Evolutionary conservation across 345 rosid genomes (phyloP).

Genomic region (Mercurialis annua): DNA sequence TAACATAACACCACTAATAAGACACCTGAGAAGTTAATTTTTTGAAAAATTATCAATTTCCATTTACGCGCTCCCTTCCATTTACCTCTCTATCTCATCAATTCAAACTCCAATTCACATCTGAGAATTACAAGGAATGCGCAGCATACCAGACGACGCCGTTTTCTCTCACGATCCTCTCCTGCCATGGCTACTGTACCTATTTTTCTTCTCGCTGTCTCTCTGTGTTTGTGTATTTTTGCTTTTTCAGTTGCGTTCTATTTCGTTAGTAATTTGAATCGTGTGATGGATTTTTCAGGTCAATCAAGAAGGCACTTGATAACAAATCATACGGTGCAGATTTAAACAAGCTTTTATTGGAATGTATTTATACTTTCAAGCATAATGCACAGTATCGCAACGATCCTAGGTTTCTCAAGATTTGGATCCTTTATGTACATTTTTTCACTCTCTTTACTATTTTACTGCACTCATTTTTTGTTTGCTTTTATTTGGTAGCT

Average conservation of each 20-base stretch:
- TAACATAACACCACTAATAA: too few relatives aligned
- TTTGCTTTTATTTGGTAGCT: neutral
- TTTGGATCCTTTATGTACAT: constrained; percentile 85
- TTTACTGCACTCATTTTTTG: neutral
- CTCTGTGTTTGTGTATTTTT: neutral
- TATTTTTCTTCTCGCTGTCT: neutral
- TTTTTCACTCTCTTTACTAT: neutral
- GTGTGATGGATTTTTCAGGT: constrained; percentile 41
- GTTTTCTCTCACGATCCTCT: constrained; percentile 43
- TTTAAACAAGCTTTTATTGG: constrained; percentile 43
- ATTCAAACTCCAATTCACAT: too few relatives aligned
- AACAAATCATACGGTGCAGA: constrained; percentile 23
- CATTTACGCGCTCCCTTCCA: neutral
- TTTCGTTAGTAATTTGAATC: constrained; percentile 2
- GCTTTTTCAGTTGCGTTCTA: neutral
- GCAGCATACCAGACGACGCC: constrained; percentile 16
- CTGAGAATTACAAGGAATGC: neutral
- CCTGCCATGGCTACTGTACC: constrained; percentile 56
- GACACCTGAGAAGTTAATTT: too few relatives aligned
- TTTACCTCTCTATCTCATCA: too few relatives aligned
- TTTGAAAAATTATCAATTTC: neutral
- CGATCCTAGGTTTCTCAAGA: constrained; percentile 88
- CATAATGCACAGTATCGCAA: constrained; percentile 51
- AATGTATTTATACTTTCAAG: constrained; percentile 59
- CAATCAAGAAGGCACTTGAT: constrained; percentile 43